These are phyloP conservation scores for Xylariomycetidae sp. DNA, from an alignment of 2,329 filamentous ascomycete species.

Conservation along the genomic window DNA sequence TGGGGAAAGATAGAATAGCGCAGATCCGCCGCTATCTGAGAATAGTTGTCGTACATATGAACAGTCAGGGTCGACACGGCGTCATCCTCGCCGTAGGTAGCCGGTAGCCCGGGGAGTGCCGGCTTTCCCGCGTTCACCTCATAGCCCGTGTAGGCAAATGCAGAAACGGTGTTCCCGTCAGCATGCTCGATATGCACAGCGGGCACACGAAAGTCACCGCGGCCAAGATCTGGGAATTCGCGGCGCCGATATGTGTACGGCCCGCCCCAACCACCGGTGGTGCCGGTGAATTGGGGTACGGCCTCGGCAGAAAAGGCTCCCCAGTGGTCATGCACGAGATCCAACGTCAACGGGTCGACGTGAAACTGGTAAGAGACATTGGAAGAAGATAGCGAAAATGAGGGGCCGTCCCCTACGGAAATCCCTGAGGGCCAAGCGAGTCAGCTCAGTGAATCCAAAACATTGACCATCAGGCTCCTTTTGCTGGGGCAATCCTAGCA, in stretches of 20 bases:
- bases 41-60: conserved; percentile 54
- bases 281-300: conserved; percentile 39
- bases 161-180: conserved; percentile 53
- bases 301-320: conserved; percentile 52
- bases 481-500: not conserved
- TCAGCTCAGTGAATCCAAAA: conserved; percentile 4
- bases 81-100: conserved; percentile 51
- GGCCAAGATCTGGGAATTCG: conserved; percentile 60
- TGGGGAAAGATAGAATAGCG: conserved; percentile 60
- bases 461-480: not conserved
- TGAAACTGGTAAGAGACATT: conserved; percentile 59
- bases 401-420: conserved; percentile 17
- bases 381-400: conserved; percentile 22
- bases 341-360: conserved; percentile 49
- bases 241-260: conserved; percentile 47
- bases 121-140: conserved; percentile 54
- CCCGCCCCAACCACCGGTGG: conserved; percentile 50
- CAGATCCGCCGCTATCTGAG: conserved; percentile 52
- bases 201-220: conserved; percentile 58
- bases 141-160: conserved; percentile 55
- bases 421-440: conserved; percentile 20
- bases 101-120: conserved; percentile 48
- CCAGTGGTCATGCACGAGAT: conserved; percentile 58
- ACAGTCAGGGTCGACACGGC: conserved; percentile 57
- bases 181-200: conserved; percentile 57